A percentile compares a stretch with the other conserved stretches of the same genome.
These are phyloP conservation scores for Coemansia biformis DNA, from an alignment of 192 early-diverging fungal species.

Conservation along the genomic window DNA sequence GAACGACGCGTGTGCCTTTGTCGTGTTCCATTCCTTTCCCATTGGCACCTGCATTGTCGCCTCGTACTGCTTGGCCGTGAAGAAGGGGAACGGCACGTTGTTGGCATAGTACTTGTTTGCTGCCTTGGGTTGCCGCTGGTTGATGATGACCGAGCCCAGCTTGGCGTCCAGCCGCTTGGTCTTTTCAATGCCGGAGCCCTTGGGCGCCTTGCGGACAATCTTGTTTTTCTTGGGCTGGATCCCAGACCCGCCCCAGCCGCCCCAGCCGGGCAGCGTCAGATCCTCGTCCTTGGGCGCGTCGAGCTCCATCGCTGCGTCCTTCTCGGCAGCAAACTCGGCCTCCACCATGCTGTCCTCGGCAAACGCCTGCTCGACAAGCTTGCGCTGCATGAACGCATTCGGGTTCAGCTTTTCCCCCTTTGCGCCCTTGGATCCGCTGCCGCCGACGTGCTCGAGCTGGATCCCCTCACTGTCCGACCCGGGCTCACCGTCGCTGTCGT, in stretches of 20 bases:
- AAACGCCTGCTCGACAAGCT: conserved; percentile 90
- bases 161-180: conserved; percentile 25
- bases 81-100: conserved; percentile 79
- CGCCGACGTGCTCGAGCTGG: conserved; percentile 18
- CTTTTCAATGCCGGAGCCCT: conserved; percentile 20
- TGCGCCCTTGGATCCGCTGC: not conserved
- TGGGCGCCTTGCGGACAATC: conserved; percentile 47
- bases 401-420: conserved; percentile 51
- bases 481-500: conserved; percentile 9
- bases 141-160: conserved; percentile 76
- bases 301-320: conserved; percentile 59
- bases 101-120: conserved; percentile 66
- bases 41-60: conserved; percentile 73
- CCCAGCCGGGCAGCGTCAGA: conserved; percentile 92
- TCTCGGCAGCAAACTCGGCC: conserved; percentile 86
- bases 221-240: conserved; percentile 60
- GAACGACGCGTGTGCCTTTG: conserved; percentile 61
- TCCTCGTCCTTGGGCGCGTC: conserved; percentile 78
- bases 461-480: conserved; percentile 1
- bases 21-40: conserved; percentile 97
- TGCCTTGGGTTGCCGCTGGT: conserved; percentile 76
- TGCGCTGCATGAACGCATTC: conserved; percentile 62
- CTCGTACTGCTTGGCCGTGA: conserved; percentile 84
- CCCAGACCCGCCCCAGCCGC: conserved; percentile 72
- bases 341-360: conserved; percentile 87